These are phyloP conservation scores for Lichtheimia hyalospora DNA, from an alignment of 371 early-diverging fungal genomes.

Conservation along the genomic window DNA sequence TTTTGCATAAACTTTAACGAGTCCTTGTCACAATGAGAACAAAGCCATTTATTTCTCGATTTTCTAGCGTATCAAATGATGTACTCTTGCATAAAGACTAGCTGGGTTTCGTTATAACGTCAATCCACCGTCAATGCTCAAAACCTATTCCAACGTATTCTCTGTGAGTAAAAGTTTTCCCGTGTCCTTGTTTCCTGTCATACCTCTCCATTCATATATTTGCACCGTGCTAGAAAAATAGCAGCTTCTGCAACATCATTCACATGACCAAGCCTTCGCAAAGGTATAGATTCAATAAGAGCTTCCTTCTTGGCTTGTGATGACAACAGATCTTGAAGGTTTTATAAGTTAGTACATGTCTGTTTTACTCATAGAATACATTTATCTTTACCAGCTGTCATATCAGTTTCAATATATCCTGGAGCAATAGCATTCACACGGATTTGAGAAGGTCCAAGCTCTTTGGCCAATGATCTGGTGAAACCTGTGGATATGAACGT, in stretches of 20 bases:
- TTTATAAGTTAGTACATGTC: neutral
- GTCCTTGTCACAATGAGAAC: no score
- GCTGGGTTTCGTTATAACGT: slow-evolving; percentile 23
- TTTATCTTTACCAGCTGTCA: slow-evolving; percentile 59
- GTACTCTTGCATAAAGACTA: no score
- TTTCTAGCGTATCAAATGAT: no score
- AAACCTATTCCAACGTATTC: slow-evolving; percentile 21
- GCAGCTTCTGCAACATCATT: slow-evolving; percentile 72
- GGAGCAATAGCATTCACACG: slow-evolving; percentile 86
- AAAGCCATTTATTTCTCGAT: no score
- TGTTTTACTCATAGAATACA: neutral
- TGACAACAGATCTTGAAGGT: neutral
- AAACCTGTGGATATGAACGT: slow-evolving; percentile 52
- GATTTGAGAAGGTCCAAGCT: slow-evolving; percentile 72
- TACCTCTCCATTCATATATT: slow-evolving; percentile 65
- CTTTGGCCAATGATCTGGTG: slow-evolving; percentile 80
- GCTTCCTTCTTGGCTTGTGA: slow-evolving; percentile 31
- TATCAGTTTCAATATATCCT: slow-evolving; percentile 87
- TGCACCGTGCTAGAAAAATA: slow-evolving; percentile 62
- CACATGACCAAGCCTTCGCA: slow-evolving; percentile 58
- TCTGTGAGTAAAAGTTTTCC: no score
- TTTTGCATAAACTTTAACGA: no score
- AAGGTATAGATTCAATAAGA: slow-evolving; percentile 48
- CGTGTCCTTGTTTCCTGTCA: neutral
- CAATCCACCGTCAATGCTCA: slow-evolving; percentile 74